Conservation (phyloP, 345 rosid species). For the Arabidopsis arenosa region DNA sequence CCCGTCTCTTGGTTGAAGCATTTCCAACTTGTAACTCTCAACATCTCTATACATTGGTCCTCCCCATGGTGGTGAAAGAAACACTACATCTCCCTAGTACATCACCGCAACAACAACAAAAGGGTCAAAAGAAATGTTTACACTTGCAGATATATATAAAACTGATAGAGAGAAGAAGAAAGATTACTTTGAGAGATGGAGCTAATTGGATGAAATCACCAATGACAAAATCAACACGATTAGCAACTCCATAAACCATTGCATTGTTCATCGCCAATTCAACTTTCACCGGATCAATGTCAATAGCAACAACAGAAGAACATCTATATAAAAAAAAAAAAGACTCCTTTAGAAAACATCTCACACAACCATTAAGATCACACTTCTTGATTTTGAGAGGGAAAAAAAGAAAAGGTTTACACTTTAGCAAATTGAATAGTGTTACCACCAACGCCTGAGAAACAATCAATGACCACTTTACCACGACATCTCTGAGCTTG, state of each 20-base stretch:
- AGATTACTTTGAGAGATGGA: slow-evolving; percentile 54
- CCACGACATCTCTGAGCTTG: slow-evolving; percentile 55
- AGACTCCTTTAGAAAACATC: background rate
- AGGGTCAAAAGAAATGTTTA: background rate
- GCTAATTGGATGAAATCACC: slow-evolving; percentile 57
- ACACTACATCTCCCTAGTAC: slow-evolving; percentile 50
- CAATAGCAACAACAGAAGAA: slow-evolving; percentile 55
- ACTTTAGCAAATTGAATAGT: slow-evolving; percentile 57
- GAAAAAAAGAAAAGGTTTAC: slow-evolving; percentile 16
- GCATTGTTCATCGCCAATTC: slow-evolving; percentile 52
- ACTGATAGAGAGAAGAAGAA: background rate
- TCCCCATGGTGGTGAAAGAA: slow-evolving; percentile 61
- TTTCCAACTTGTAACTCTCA: slow-evolving; percentile 47
- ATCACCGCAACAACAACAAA: slow-evolving; percentile 8
- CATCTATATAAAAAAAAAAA: slow-evolving; percentile 26
- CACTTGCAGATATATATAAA: background rate
- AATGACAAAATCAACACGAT: slow-evolving; percentile 50
- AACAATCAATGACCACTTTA: slow-evolving; percentile 52
- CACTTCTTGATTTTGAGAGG: background rate
- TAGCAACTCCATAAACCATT: slow-evolving; percentile 56
- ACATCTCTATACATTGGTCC: slow-evolving; percentile 51
- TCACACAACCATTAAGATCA: background rate
- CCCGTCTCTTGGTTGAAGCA: slow-evolving; percentile 49
- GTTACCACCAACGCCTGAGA: slow-evolving; percentile 62
- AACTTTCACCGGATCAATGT: slow-evolving; percentile 57